Evolutionary conservation across 208 protist genomes (phyloP).

Genomic region (Angomonas deanei): DNA sequence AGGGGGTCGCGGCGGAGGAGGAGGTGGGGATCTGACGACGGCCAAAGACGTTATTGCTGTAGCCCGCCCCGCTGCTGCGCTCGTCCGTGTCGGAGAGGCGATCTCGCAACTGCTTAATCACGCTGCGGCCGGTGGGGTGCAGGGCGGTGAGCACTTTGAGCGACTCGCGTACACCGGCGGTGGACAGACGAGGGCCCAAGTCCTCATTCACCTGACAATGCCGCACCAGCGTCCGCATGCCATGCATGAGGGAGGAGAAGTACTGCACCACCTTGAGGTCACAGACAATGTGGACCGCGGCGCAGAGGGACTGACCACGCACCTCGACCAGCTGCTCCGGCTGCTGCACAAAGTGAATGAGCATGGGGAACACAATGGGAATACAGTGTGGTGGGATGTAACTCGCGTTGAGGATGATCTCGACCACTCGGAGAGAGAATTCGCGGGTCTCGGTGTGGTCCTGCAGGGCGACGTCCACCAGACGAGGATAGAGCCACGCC

Average conservation of each 20-base stretch:
- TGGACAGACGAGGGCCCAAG: slow-evolving; percentile 73
- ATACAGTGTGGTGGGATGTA: slow-evolving; percentile 90
- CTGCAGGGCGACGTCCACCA: slow-evolving; percentile 86
- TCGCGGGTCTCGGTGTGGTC: slow-evolving; percentile 80
- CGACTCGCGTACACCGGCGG: slow-evolving; percentile 62
- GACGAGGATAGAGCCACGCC: slow-evolving; percentile 88
- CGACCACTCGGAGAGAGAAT: slow-evolving; percentile 85
- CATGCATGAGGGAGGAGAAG: slow-evolving; percentile 74
- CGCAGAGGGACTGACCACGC: slow-evolving; percentile 77
- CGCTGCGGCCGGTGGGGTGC: slow-evolving; percentile 52
- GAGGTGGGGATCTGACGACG: not conserved
- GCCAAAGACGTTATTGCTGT: not conserved
- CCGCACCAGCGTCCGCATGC: slow-evolving; percentile 72
- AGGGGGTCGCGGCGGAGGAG: not conserved
- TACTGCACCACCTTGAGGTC: slow-evolving; percentile 86
- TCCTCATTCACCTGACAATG: slow-evolving; percentile 83
- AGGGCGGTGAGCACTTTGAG: slow-evolving; percentile 73
- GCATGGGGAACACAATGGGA: slow-evolving; percentile 77
- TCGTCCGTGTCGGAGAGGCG: slow-evolving; percentile 49
- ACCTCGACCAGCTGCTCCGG: slow-evolving; percentile 83
- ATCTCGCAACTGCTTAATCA: slow-evolving; percentile 64
- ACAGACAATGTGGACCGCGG: slow-evolving; percentile 81
- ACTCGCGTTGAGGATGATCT: slow-evolving; percentile 80
- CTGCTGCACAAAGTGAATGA: slow-evolving; percentile 82
- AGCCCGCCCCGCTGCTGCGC: slow-evolving; percentile 10